Conservation (phyloP, 352 stramenopile species). For the Aphanomyces euteiches region DNA sequence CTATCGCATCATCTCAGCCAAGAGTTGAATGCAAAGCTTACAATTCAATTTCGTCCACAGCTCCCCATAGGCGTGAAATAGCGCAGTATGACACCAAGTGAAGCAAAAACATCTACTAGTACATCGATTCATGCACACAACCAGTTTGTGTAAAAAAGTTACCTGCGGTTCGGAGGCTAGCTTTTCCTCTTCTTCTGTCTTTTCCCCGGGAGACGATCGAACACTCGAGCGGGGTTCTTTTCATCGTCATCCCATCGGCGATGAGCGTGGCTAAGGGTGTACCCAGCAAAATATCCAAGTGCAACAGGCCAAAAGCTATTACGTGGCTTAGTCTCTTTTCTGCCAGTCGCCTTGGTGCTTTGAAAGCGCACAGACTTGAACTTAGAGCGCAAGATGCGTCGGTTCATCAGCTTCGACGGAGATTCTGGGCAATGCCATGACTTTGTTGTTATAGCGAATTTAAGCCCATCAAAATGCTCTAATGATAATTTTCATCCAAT, state of each 20-base stretch:
- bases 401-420: no score
- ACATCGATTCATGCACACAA: neutral
- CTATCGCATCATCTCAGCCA: no score
- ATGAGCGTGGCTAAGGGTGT: no score
- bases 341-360: constrained; percentile 35
- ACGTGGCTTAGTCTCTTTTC: no score
- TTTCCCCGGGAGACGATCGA: constrained; percentile 47
- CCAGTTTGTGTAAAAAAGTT: no score
- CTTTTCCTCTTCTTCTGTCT: constrained; percentile 55
- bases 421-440: no score
- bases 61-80: constrained; percentile 70
- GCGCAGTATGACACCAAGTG: constrained; percentile 77
- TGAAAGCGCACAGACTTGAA: constrained; percentile 57
- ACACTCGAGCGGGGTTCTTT: constrained; percentile 43
- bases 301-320: no score
- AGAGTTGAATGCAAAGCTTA: constrained; percentile 43
- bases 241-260: constrained; percentile 23
- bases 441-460: no score
- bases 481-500: no score
- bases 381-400: constrained; percentile 43
- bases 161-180: constrained; percentile 68
- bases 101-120: constrained; percentile 49
- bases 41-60: constrained; percentile 75
- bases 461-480: no score
- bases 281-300: no score